Conservation (phyloP, 2,329 filamentous ascomycete genomes). For the Dryadomyces quercivorus region DNA sequence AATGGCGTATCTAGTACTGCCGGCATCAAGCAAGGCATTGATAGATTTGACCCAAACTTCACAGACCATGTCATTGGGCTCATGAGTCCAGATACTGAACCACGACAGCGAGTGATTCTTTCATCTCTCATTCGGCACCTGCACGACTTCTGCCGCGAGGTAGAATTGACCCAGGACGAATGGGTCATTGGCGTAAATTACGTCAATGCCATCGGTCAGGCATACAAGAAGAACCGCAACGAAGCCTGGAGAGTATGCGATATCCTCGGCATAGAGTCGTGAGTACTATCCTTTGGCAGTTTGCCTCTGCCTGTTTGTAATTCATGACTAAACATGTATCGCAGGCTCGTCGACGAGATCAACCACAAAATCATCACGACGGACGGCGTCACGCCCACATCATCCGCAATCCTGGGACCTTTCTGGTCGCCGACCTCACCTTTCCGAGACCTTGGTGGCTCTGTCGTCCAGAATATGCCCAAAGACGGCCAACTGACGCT, state of each 20-base stretch:
- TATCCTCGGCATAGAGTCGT: slow-evolving; percentile 61
- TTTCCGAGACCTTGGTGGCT: slow-evolving; percentile 53
- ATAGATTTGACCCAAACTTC: slow-evolving; percentile 61
- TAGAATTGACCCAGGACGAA: slow-evolving; percentile 68
- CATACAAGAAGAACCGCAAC: slow-evolving; percentile 56
- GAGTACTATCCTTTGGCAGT: slow-evolving; percentile 13
- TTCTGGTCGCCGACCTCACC: slow-evolving; percentile 72
- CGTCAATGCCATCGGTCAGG: slow-evolving; percentile 59
- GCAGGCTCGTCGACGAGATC: slow-evolving; percentile 66
- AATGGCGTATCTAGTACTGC: slow-evolving; percentile 7
- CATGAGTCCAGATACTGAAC: slow-evolving; percentile 59
- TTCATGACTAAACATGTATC: neutral
- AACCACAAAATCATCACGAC: slow-evolving; percentile 50
- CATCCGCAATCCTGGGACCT: slow-evolving; percentile 70
- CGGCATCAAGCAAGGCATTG: slow-evolving; percentile 10
- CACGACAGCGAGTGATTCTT: slow-evolving; percentile 58
- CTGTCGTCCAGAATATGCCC: slow-evolving; percentile 44
- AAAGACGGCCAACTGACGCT: slow-evolving; percentile 38
- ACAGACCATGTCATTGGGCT: slow-evolving; percentile 61
- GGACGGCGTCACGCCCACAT: slow-evolving; percentile 42
- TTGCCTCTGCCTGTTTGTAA: neutral
- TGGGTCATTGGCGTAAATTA: slow-evolving; percentile 51
- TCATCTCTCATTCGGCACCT: slow-evolving; percentile 57
- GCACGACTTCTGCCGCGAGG: slow-evolving; percentile 71
- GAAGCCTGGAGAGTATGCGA: slow-evolving; percentile 64